Evolutionary conservation across 1,284 basidiomycete species (phyloP), one percentile per base, ranked within the genome.

Genomic region (Pisolithus thermaeus): DNA sequence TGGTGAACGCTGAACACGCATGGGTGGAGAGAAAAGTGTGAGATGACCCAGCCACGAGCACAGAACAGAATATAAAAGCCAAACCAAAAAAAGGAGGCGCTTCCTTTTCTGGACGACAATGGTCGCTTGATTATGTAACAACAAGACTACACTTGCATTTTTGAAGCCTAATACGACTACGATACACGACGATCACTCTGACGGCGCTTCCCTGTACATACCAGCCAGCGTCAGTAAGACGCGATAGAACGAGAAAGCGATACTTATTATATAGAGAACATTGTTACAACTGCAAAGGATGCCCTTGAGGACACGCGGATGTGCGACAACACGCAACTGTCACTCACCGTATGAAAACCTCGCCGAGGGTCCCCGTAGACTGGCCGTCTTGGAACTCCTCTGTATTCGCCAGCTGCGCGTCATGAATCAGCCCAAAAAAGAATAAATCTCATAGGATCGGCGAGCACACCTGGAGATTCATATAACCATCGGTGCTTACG

Each of bases 361-460:
- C 97, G 59, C 97, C 97, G 25, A 99, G 76, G 20, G 93, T 88
- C 45, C 97, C 97, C 61, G 93, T 97, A 14, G 93, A 95, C 70
- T 92, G 85, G 47, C 95, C 96, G 63, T 97, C 91, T 71, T 97
- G 93, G 63, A 91, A 96, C 72, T 99, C 97, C 71, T 99, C 97
- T 2, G 97, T 95, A 70, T 99, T 98, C 42, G 95, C 95, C 49
- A 99, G 80, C 93, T 97, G 38, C 47, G 27, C 18, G 23, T 3
- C 23, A 11, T 4, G 22, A 16, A 20, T 43, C 16, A 63, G 30
- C 18, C 30, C 44, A 44, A 30, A 46, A 28, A 45, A 37, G 22
- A 28, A 37, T 40, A 37, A 16, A 53, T 16, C 47, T 5, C 32
- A 55, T 30, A 25, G 44, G 27, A 38, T 35, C 14, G 42, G 28